Evolutionary conservation across 139 green algal genomes (phyloP).

Genomic region (Yamagishiella unicocca): DNA sequence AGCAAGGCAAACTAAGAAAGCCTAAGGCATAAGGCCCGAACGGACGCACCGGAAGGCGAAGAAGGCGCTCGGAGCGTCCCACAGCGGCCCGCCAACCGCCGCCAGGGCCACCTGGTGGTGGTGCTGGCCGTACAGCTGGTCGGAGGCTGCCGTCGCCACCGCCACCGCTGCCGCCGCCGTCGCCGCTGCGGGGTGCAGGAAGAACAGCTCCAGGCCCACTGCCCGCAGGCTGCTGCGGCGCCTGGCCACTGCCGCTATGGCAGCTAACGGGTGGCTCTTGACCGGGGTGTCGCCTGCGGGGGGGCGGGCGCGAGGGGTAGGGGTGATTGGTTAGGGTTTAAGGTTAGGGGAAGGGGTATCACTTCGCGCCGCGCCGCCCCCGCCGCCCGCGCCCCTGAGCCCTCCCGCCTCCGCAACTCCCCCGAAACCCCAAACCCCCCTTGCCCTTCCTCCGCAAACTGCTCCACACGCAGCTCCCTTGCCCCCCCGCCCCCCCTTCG

Average conservation of each 20-base stretch:
- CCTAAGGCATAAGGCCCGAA: not conserved
- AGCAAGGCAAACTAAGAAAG: too few species aligned
- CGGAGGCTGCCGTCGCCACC: not conserved
- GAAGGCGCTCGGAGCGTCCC: conserved; percentile 83
- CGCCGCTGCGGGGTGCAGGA: conserved; percentile 49
- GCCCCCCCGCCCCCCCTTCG: too few species aligned
- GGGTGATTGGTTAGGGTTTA: not conserved
- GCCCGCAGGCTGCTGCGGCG: conserved; percentile 76
- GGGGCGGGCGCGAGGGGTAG: not conserved
- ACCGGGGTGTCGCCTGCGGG: conserved; percentile 69
- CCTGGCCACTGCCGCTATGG: conserved; percentile 79
- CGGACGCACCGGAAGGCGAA: conserved; percentile 76
- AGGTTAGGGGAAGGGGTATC: not conserved
- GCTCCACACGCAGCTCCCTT: too few species aligned
- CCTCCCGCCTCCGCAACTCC: too few species aligned
- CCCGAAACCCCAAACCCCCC: too few species aligned
- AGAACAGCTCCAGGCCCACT: conserved; percentile 85
- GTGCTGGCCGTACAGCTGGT: not conserved
- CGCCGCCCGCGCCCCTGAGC: too few species aligned
- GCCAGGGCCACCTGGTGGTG: not conserved
- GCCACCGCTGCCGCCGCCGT: not conserved
- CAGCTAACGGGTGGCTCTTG: conserved; percentile 75
- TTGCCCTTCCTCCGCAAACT: too few species aligned
- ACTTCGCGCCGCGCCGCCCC: too few species aligned
- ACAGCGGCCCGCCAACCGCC: conserved; percentile 52